These are phyloP conservation scores for Plasmodium gonderi DNA, from an alignment of 169 alveolate species.

Conservation along the genomic window DNA sequence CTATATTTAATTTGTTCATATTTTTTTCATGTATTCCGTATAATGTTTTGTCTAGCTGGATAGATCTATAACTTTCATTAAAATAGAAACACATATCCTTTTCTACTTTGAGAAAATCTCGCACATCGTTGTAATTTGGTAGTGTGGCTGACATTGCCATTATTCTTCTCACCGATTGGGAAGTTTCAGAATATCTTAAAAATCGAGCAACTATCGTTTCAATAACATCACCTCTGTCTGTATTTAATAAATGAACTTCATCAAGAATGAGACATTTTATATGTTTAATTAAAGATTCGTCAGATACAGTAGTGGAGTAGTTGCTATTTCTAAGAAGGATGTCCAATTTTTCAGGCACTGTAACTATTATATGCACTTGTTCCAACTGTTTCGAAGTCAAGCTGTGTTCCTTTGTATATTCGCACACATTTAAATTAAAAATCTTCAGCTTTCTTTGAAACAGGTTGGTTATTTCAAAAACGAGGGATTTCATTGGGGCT, in stretches of 20 bases:
- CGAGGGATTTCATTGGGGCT: conserved; percentile 99
- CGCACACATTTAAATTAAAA: conserved; percentile 53
- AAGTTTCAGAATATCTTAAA: conserved; percentile 90
- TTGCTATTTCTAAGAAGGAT: conserved; percentile 97
- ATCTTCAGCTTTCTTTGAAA: conserved; percentile 36
- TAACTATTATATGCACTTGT: conserved; percentile 97
- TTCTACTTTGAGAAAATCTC: conserved; percentile 95
- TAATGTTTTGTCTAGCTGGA: conserved; percentile 96
- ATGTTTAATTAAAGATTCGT: conserved; percentile 88
- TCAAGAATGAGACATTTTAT: conserved; percentile 98
- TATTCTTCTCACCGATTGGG: conserved; percentile 81
- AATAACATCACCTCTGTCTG: conserved; percentile 99
- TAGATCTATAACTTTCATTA: conserved; percentile 97
- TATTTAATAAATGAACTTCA: conserved; percentile 99
- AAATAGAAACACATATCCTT: conserved; percentile 94
- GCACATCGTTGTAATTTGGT: conserved; percentile 99
- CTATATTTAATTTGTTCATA: conserved; percentile 90
- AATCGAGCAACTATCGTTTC: conserved; percentile 99
- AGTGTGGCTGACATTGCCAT: conserved; percentile 99
- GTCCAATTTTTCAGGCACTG: conserved; percentile 99
- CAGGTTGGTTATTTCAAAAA: conserved; percentile 88
- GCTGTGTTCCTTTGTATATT: conserved; percentile 78
- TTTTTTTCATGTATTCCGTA: conserved; percentile 97
- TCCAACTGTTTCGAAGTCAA: conserved; percentile 94
- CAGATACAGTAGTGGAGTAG: conserved; percentile 89